These are phyloP conservation scores for Biscogniauxia mediterranea DNA, from an alignment of 2,329 filamentous ascomycete genomes.

Conservation along the genomic window DNA sequence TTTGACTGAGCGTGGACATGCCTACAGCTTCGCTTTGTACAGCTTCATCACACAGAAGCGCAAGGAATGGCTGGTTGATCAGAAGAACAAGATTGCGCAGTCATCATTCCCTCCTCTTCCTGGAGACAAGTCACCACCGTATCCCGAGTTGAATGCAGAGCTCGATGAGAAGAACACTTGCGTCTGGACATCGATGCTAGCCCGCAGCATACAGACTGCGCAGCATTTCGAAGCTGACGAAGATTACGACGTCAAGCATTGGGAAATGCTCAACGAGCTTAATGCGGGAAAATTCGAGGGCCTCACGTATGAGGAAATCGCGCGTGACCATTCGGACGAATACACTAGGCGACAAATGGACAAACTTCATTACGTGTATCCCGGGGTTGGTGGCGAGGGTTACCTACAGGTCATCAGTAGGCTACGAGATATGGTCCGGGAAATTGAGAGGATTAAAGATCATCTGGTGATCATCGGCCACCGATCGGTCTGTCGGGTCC, in stretches of 20 bases:
- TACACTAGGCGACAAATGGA: conserved; percentile 76
- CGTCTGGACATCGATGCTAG: conserved; percentile 97
- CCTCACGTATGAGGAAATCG: conserved; percentile 90
- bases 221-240: conserved; percentile 88
- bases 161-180: conserved; percentile 86
- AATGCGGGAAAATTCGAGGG: conserved; percentile 93
- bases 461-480: conserved; percentile 91
- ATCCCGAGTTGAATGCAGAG: conserved; percentile 75
- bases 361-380: conserved; percentile 96
- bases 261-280: conserved; percentile 96
- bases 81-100: conserved; percentile 72
- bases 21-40: conserved; percentile 77
- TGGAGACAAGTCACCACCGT: conserved; percentile 91
- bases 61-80: conserved; percentile 76
- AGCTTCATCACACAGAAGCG: conserved; percentile 81
- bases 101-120: conserved; percentile 85
- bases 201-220: conserved; percentile 82
- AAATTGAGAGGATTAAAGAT: conserved; percentile 95
- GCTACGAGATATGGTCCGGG: conserved; percentile 89
- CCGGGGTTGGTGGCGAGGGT: conserved; percentile 90
- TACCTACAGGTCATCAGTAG: conserved; percentile 97
- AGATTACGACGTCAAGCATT: conserved; percentile 93
- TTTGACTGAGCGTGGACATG: conserved; percentile 74
- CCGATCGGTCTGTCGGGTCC: conserved; percentile 84
- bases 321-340: conserved; percentile 73